Percentiles rank a stretch among this genome's conserved stretches.
Evolutionary conservation across 768 basidiomycete genomes (phyloP).

Genomic region (Kwoniella pini): DNA sequence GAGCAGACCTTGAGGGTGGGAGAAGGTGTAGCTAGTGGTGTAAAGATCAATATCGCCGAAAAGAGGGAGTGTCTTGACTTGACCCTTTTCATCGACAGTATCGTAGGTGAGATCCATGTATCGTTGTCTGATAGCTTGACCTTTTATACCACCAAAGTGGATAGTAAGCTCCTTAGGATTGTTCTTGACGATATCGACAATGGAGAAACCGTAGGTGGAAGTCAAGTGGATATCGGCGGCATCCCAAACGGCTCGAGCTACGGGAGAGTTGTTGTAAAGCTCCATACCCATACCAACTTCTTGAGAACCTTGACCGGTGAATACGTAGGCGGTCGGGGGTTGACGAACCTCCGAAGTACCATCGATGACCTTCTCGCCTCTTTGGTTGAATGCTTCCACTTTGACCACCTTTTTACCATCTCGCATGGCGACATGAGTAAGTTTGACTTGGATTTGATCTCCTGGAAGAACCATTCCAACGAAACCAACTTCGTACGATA

Average conservation of each 20-base stretch:
- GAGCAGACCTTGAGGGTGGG: constrained; percentile 88
- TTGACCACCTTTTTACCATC: constrained; percentile 90
- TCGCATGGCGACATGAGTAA: constrained; percentile 87
- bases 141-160: constrained; percentile 99
- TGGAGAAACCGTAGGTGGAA: constrained; percentile 96
- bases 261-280: constrained; percentile 85
- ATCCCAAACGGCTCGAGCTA: constrained; percentile 96
- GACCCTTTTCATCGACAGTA: constrained; percentile 92
- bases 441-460: constrained; percentile 79
- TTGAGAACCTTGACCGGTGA: constrained; percentile 98
- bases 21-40: constrained; percentile 97
- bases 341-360: constrained; percentile 93
- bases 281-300: constrained; percentile 99
- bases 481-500: constrained; percentile 91
- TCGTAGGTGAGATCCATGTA: constrained; percentile 99
- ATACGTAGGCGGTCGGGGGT: constrained; percentile 87
- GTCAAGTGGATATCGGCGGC: constrained; percentile 89
- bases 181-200: constrained; percentile 96
- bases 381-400: constrained; percentile 78
- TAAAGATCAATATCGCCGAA: constrained; percentile 94
- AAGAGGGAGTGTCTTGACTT: constrained; percentile 91
- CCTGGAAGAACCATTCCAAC: constrained; percentile 96
- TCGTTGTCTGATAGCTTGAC: constrained; percentile 95
- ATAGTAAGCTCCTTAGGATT: constrained; percentile 98
- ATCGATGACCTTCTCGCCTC: constrained; percentile 86